Conservation (phyloP, 139 green algal species). For the Tetraselmis chui region DNA sequence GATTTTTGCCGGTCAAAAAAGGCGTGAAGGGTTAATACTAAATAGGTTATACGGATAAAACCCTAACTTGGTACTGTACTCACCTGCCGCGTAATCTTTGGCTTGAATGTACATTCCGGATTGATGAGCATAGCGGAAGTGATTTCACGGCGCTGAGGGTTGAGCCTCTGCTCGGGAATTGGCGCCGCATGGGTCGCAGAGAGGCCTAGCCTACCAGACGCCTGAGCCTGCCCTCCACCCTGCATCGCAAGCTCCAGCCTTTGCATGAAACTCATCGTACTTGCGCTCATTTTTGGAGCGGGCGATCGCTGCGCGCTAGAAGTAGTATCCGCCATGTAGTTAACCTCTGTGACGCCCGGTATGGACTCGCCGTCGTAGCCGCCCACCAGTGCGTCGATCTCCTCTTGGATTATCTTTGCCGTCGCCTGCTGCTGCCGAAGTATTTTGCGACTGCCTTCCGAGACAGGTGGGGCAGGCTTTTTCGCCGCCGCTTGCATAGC, state of each 20-base stretch:
- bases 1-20: too few species aligned
- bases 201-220: too few species aligned
- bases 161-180: not conserved
- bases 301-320: not conserved
- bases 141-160: too few species aligned
- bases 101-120: not conserved
- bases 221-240: not conserved
- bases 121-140: not conserved
- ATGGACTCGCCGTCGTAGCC: not conserved
- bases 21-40: too few species aligned
- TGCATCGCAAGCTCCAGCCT: not conserved
- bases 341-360: not conserved
- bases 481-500: not conserved
- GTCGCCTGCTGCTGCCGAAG: not conserved
- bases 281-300: not conserved
- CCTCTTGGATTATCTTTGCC: not conserved
- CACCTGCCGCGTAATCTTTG: not conserved
- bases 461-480: not conserved
- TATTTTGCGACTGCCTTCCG: not conserved
- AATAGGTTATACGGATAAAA: too few species aligned
- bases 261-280: not conserved
- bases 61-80: too few species aligned
- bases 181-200: not conserved
- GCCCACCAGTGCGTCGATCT: not conserved
- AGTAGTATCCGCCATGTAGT: not conserved